These are phyloP conservation scores for Cupressus sempervirens DNA, from an alignment of 75 land plant genomes.

Conservation along the genomic window DNA sequence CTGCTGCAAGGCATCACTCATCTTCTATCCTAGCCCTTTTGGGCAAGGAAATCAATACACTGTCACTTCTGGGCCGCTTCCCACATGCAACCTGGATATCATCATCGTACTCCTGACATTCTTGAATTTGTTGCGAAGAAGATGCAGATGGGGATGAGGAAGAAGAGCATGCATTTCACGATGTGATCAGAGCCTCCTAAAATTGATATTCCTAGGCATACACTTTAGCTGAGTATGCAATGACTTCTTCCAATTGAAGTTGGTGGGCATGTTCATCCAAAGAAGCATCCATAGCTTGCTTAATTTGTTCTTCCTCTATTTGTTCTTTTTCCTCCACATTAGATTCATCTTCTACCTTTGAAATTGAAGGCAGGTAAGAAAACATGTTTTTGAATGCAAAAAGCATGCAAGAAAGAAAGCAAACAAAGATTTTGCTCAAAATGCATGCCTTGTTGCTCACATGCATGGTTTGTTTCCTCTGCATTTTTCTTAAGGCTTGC, in stretches of 20 bases:
- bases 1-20: background rate
- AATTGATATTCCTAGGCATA: conserved; percentile 2
- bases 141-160: background rate
- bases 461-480: no score
- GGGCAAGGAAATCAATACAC: background rate
- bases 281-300: conserved; percentile 4
- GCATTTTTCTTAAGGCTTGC: no score
- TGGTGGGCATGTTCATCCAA: conserved; percentile 1
- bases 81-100: background rate
- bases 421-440: no score
- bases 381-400: background rate
- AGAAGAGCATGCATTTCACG: background rate
- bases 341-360: background rate
- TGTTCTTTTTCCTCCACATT: background rate
- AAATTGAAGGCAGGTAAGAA: background rate
- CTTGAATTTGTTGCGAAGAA: background rate
- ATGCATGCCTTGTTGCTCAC: no score
- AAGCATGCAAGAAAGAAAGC: no score
- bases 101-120: background rate
- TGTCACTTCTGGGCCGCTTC: background rate
- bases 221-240: background rate
- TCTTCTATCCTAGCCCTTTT: background rate
- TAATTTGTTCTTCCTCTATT: background rate
- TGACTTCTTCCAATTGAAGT: conserved; percentile 11
- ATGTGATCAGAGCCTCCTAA: background rate